These are phyloP conservation scores for Dendrostoma leiphaemia DNA, from an alignment of 2,329 filamentous ascomycete genomes.

Conservation along the genomic window DNA sequence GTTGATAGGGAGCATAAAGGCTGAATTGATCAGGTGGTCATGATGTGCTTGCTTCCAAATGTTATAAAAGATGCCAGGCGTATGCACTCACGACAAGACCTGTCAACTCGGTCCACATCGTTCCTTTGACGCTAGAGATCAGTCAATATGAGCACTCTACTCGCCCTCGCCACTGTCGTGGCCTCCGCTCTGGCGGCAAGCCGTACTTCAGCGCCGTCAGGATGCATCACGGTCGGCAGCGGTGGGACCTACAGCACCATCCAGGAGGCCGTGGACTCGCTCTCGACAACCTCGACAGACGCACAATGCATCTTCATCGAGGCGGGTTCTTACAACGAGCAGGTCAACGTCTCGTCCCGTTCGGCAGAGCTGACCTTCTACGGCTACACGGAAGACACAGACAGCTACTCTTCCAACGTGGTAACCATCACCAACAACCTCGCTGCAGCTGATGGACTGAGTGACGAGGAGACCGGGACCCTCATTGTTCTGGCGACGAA, in stretches of 20 bases:
- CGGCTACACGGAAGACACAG: slow-evolving; percentile 55
- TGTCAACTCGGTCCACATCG: background rate
- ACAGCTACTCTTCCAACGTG: slow-evolving; percentile 52
- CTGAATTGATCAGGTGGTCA: background rate
- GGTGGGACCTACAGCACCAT: slow-evolving; percentile 39
- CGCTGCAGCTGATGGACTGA: slow-evolving; percentile 44
- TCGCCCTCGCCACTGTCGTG: slow-evolving; percentile 4
- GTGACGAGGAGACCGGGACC: slow-evolving; percentile 52
- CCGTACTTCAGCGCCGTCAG: slow-evolving; percentile 40
- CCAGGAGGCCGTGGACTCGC: slow-evolving; percentile 56
- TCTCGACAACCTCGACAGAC: slow-evolving; percentile 48
- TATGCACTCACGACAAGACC: background rate
- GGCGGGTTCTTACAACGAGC: slow-evolving; percentile 59
- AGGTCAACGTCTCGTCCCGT: slow-evolving; percentile 51
- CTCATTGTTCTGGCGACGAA: slow-evolving; percentile 44
- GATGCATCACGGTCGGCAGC: slow-evolving; percentile 47
- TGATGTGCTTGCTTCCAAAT: background rate
- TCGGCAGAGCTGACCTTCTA: slow-evolving; percentile 46
- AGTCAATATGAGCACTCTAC: slow-evolving; percentile 14
- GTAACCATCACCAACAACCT: slow-evolving; percentile 50
- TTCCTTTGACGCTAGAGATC: background rate
- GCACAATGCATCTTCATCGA: slow-evolving; percentile 63
- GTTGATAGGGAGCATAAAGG: background rate
- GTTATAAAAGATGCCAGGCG: background rate
- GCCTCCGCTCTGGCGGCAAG: slow-evolving; percentile 27